Conservation (phyloP, 2,329 filamentous ascomycete genomes). For the Fusarium brevicatenulatum region DNA sequence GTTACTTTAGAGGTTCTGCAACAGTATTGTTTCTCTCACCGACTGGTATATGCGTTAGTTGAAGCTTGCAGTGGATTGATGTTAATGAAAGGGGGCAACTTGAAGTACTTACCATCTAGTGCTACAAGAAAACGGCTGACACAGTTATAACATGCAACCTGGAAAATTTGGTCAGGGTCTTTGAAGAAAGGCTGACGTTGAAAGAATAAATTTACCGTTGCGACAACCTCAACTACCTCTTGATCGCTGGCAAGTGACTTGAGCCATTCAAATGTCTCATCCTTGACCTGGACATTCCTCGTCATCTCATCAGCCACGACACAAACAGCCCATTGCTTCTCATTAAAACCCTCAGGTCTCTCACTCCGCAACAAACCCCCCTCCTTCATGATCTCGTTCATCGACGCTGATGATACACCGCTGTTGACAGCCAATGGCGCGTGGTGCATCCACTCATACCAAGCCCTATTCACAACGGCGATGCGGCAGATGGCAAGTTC, state of each 20-base stretch:
- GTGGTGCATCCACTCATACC: slow-evolving; percentile 6
- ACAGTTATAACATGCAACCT: slow-evolving; percentile 2
- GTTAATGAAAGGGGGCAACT: too few species aligned
- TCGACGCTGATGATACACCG: not conserved
- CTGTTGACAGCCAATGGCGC: not conserved
- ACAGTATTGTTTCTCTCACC: not conserved
- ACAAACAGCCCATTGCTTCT: not conserved
- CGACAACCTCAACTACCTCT: not conserved
- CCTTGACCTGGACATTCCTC: not conserved
- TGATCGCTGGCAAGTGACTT: not conserved
- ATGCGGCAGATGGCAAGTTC: not conserved
- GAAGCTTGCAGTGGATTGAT: not conserved
- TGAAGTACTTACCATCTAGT: not conserved
- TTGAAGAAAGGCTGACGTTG: rapidly evolving
- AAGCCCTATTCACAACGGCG: not conserved
- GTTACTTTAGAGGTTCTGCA: not conserved
- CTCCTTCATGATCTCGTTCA: not conserved
- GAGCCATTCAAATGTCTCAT: not conserved
- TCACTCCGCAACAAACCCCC: not conserved
- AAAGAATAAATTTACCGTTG: not conserved
- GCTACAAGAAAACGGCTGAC: slow-evolving; percentile 7
- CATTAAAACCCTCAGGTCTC: not conserved
- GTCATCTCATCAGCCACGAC: slow-evolving; percentile 1
- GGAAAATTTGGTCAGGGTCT: not conserved
- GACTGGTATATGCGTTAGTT: not conserved